Conservation (phyloP, 2,329 filamentous ascomycete species). For the Fusarium citri region DNA sequence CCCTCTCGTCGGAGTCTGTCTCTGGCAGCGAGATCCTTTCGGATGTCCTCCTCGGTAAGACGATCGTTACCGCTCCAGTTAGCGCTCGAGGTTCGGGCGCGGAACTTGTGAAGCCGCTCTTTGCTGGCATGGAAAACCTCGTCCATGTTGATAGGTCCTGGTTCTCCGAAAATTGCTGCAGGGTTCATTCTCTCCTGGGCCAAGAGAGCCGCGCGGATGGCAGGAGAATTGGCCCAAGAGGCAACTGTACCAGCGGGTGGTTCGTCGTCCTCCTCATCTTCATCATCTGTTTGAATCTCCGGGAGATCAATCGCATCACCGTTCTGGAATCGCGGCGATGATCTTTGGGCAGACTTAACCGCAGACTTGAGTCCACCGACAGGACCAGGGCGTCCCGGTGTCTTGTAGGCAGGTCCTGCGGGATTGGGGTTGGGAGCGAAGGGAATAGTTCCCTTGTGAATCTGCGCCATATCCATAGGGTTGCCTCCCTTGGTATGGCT, state of each 20-base stretch:
- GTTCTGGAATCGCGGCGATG: conserved; percentile 87
- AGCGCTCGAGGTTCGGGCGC: conserved; percentile 90
- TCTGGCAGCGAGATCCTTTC: conserved; percentile 80
- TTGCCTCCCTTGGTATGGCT: conserved; percentile 72
- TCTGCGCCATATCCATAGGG: conserved; percentile 86
- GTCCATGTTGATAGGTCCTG: conserved; percentile 91
- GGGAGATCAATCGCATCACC: conserved; percentile 92
- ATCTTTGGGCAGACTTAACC: conserved; percentile 70
- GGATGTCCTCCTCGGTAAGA: conserved; percentile 88
- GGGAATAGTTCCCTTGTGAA: conserved; percentile 88
- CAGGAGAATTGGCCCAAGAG: conserved; percentile 89
- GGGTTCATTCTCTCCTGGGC: conserved; percentile 89
- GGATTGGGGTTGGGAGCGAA: conserved; percentile 79
- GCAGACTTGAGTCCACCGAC: conserved; percentile 62
- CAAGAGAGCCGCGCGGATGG: conserved; percentile 79
- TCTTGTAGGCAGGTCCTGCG: conserved; percentile 71
- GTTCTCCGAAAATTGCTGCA: conserved; percentile 86
- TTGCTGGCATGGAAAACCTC: conserved; percentile 94
- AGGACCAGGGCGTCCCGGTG: conserved; percentile 69
- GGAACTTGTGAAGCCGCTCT: conserved; percentile 86
- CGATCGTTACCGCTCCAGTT: conserved; percentile 89
- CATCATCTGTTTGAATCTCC: conserved; percentile 94
- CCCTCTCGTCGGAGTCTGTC: conserved; percentile 85
- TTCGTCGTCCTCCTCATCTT: conserved; percentile 80
- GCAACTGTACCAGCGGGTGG: conserved; percentile 69